These are phyloP conservation scores for Pythium grandisporangium DNA, from an alignment of 352 stramenopile species.

Conservation along the genomic window DNA sequence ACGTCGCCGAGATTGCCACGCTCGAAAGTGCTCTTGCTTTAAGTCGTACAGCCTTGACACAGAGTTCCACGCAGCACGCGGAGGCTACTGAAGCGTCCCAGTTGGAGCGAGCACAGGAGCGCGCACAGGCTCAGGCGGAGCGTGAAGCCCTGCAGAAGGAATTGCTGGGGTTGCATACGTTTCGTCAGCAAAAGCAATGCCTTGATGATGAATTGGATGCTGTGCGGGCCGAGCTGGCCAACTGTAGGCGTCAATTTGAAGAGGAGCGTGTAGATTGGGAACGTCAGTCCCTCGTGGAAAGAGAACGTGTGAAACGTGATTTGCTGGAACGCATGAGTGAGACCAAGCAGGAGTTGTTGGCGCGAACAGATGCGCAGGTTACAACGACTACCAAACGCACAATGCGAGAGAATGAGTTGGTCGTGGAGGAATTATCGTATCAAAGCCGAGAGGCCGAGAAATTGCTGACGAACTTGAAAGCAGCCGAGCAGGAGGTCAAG, in stretches of 20 bases:
- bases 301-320: conserved; percentile 62
- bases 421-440: conserved; percentile 60
- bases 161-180: conserved; percentile 36
- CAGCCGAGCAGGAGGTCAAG: conserved; percentile 33
- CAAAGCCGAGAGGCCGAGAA: conserved; percentile 70
- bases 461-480: conserved; percentile 28
- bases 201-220: conserved; percentile 23
- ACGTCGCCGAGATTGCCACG: conserved; percentile 48
- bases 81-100: conserved; percentile 8
- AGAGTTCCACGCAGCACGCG: conserved; percentile 8
- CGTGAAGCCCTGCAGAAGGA: conserved; percentile 20
- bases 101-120: conserved; percentile 6
- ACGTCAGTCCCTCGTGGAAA: conserved; percentile 46
- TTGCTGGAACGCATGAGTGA: conserved; percentile 41
- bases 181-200: conserved; percentile 38
- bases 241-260: conserved; percentile 15
- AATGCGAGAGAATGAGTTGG: conserved; percentile 76
- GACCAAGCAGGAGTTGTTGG: conserved; percentile 43
- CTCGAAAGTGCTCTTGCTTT: conserved; percentile 41
- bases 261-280: conserved; percentile 37
- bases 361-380: conserved; percentile 54
- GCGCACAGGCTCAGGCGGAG: conserved; percentile 10
- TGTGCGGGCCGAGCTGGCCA: conserved; percentile 24
- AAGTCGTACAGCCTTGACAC: conserved; percentile 8
- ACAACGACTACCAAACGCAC: conserved; percentile 64